A percentile compares a stretch with the other conserved stretches of the same genome.
phyloP scores from a whole-genome alignment of 1,284 basidiomycete species.

The Mrakiaceae sp. region DNA sequence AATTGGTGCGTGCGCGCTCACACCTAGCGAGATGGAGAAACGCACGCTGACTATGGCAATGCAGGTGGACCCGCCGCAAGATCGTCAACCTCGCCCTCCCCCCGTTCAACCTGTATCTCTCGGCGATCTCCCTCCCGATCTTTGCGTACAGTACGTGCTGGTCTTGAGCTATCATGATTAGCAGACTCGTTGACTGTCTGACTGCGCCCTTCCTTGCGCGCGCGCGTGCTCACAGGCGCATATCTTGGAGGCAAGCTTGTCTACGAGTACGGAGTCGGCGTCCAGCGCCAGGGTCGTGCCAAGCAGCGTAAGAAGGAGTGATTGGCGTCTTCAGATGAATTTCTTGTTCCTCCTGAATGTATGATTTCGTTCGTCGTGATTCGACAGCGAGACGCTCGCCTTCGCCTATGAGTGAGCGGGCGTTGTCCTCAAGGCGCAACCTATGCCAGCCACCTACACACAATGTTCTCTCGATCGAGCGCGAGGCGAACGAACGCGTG shows the following conservation, averaged over 20 bases:
- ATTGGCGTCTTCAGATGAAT: too few species aligned
- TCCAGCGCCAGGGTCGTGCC: constrained; percentile 23
- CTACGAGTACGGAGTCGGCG: constrained; percentile 26
- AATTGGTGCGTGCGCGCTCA: constrained; percentile 24
- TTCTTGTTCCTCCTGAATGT: too few species aligned
- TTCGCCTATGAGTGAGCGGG: too few species aligned
- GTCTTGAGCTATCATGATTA: background rate
- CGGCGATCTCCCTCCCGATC: constrained; percentile 24
- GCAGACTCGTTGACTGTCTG: background rate
- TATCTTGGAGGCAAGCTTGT: constrained; percentile 25
- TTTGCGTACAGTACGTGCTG: constrained; percentile 25
- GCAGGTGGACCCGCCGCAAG: constrained; percentile 23
- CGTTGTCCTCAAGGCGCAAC: too few species aligned
- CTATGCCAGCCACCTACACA: too few species aligned
- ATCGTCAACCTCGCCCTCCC: constrained; percentile 23
- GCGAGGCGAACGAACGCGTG: too few species aligned
- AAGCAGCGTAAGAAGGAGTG: too few species aligned
- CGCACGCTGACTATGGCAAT: constrained; percentile 4
- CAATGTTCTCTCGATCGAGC: too few species aligned
- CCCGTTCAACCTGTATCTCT: constrained; percentile 19
- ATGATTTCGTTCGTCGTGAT: too few species aligned
- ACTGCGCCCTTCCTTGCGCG: background rate
- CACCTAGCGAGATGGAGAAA: background rate
- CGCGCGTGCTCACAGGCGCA: constrained; percentile 14
- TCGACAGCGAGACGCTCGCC: too few species aligned